These are phyloP conservation scores for Tulasnella sp. DNA, from an alignment of 768 basidiomycete genomes.

Conservation along the genomic window DNA sequence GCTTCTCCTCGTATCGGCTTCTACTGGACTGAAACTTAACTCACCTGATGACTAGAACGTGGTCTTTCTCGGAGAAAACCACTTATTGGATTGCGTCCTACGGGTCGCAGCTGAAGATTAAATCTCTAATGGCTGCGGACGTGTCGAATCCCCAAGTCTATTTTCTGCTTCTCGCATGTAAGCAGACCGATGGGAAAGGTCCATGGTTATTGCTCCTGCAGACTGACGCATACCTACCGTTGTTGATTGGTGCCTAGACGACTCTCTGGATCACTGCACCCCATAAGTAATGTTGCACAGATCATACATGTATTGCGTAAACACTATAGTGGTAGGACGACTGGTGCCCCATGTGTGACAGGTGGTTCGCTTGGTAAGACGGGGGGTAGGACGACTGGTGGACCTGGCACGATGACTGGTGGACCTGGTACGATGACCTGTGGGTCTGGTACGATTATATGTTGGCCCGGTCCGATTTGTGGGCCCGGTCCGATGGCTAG, in stretches of 20 bases:
- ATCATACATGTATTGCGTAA: too few relatives aligned
- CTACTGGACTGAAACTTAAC: neutral
- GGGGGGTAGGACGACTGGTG: too few relatives aligned
- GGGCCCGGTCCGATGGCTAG: too few relatives aligned
- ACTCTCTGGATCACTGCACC: neutral
- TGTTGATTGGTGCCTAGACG: neutral
- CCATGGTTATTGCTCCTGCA: constrained; percentile 18
- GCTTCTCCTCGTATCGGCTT: too few relatives aligned
- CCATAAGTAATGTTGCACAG: too few relatives aligned
- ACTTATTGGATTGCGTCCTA: neutral
- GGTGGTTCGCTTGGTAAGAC: too few relatives aligned
- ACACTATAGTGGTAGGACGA: too few relatives aligned
- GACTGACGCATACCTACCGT: constrained; percentile 11
- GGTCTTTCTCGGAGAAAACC: neutral
- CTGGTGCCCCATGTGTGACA: too few relatives aligned
- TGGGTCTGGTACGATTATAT: too few relatives aligned
- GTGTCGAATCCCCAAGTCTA: neutral
- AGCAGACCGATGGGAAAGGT: neutral
- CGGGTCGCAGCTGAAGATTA: neutral
- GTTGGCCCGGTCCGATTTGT: too few relatives aligned
- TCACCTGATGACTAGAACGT: neutral
- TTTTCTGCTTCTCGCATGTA: neutral
- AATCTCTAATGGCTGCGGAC: neutral
- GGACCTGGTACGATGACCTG: too few relatives aligned
- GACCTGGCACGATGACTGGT: too few relatives aligned